Base-by-base conservation (phyloP, 2,329 filamentous ascomycete genomes). In the Penicillium verrucosum region DNA sequence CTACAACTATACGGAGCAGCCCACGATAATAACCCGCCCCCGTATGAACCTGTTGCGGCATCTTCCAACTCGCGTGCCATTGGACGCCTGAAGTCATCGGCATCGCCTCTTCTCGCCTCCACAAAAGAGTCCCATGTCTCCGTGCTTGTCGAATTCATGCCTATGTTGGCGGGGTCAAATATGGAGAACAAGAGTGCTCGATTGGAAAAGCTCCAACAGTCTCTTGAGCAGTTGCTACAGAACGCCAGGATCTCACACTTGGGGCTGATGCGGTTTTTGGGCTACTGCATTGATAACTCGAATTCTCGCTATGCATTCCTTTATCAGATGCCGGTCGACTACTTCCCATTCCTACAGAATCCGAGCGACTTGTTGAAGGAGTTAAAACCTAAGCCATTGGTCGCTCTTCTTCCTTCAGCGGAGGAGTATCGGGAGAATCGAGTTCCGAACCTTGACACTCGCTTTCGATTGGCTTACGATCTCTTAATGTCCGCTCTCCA, bases 391-490 rank as follows among this genome's bases (percentile, higher is more conserved):
- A 72, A 74, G 42, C 74, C 74, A 18, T 62, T 79, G 27, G 71
- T 77, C 3, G 76, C 77, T 16, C 69, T 78, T 18, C 68, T 79
- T 34, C 75, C 77, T 18, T 68, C 73, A 5, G 70, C 72, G 16
- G 74, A 74, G 37, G 73, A 78, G 37, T 75, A 75, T 47, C 71
- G 63, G 18, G 64, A 66, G 44, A 66, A 66, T 48, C 59, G 75
- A 27, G 71, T 79, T 16, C 82, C 82, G n/a, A 80, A 82, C 46
- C 75, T 87, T 2, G 85, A 88, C 69, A 82, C 83, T 63, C 80
- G 85, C 32, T 86, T 87, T 60, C 79, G 82, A 34, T 73, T 88
- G 34, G 85, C 84, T 5, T 80, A 85, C 58, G 83, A 84, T 45
- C 74, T 87, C 21, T 77, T 81, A 23, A 76, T 83, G 59, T 82